Percentiles rank a stretch among this genome's conserved stretches.
Evolutionary conservation across 306 rosid species (phyloP).

Genomic region (Bauhinia variegata): DNA sequence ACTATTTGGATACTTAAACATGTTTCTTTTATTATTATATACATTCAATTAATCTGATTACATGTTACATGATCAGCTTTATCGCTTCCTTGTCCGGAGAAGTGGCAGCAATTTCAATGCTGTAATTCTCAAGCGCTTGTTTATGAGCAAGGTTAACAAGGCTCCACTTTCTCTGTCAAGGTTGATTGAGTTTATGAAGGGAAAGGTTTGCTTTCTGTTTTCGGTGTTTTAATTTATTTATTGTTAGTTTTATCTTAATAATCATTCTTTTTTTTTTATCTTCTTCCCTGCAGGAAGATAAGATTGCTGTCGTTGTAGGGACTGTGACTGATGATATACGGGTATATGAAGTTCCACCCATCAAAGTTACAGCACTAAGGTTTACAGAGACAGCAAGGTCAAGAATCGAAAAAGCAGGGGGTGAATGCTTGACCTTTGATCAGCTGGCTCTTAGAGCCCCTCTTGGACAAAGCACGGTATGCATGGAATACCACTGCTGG

Average conservation of each 20-base stretch:
- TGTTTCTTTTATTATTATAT: too few relatives aligned
- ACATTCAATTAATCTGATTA: slow-evolving; percentile 30
- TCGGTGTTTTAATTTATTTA: too few relatives aligned
- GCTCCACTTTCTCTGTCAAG: slow-evolving; percentile 81
- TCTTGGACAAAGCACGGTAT: slow-evolving; percentile 85
- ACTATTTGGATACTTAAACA: too few relatives aligned
- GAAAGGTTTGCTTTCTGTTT: slow-evolving; percentile 59
- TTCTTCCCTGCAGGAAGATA: slow-evolving; percentile 49
- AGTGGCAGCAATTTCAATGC: slow-evolving; percentile 80
- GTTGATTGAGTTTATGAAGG: slow-evolving; percentile 59
- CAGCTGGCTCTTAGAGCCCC: slow-evolving; percentile 83
- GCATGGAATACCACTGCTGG: background rate
- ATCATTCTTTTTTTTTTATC: slow-evolving; percentile 5
- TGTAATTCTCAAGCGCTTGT: slow-evolving; percentile 74
- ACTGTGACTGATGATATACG: slow-evolving; percentile 70
- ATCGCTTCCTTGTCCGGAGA: slow-evolving; percentile 86
- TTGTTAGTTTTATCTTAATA: background rate
- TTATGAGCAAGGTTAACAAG: slow-evolving; percentile 87
- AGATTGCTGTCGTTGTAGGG: slow-evolving; percentile 77
- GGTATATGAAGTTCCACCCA: slow-evolving; percentile 68
- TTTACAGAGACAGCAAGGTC: slow-evolving; percentile 86
- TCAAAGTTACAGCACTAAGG: slow-evolving; percentile 77
- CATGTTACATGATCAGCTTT: slow-evolving; percentile 53
- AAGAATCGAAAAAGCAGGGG: slow-evolving; percentile 82
- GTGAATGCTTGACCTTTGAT: slow-evolving; percentile 84